Conservation (phyloP, 805 yeast genomes). For the Kazachstania viticola region DNA sequence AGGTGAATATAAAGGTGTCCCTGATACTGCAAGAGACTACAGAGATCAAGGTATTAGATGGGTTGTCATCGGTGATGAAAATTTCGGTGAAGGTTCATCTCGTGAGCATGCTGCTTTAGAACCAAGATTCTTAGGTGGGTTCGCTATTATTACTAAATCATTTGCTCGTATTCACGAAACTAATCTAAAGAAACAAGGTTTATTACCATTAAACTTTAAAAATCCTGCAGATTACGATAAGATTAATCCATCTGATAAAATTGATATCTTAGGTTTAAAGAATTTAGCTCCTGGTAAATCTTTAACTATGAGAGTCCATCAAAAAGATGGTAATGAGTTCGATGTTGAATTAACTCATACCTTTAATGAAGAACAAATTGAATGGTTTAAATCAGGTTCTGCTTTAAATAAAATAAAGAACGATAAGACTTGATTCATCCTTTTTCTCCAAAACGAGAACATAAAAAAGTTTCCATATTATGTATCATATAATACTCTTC, state of each 20-base stretch:
- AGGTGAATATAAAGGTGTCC: slow-evolving; percentile 88
- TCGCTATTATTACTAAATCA: slow-evolving; percentile 93
- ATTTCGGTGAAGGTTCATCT: slow-evolving; percentile 99
- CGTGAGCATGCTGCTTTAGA: slow-evolving; percentile 99
- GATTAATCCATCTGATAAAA: slow-evolving; percentile 81
- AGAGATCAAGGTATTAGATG: slow-evolving; percentile 85
- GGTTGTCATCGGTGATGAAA: slow-evolving; percentile 98
- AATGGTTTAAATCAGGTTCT: slow-evolving; percentile 98
- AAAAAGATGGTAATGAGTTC: slow-evolving; percentile 73
- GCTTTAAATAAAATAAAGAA: slow-evolving; percentile 73
- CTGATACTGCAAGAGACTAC: slow-evolving; percentile 92
- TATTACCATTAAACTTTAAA: slow-evolving; percentile 90
- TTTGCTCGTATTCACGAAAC: slow-evolving; percentile 99
- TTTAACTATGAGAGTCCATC: slow-evolving; percentile 63
- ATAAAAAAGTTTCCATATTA: too few relatives aligned
- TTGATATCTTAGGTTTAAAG: slow-evolving; percentile 76
- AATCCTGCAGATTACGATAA: slow-evolving; percentile 85
- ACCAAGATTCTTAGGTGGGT: slow-evolving; percentile 98
- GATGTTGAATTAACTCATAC: slow-evolving; percentile 89
- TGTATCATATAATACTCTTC: too few relatives aligned
- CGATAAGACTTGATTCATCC: slow-evolving; percentile 4
- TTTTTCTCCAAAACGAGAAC: too few relatives aligned
- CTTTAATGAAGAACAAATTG: slow-evolving; percentile 91
- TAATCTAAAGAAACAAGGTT: slow-evolving; percentile 98
- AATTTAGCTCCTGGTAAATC: slow-evolving; percentile 89